Percentiles rank a stretch among this genome's conserved stretches.
These are phyloP conservation scores for Pittosporum tobira DNA, from an alignment of 129 eudicot genomes.

Conservation along the genomic window DNA sequence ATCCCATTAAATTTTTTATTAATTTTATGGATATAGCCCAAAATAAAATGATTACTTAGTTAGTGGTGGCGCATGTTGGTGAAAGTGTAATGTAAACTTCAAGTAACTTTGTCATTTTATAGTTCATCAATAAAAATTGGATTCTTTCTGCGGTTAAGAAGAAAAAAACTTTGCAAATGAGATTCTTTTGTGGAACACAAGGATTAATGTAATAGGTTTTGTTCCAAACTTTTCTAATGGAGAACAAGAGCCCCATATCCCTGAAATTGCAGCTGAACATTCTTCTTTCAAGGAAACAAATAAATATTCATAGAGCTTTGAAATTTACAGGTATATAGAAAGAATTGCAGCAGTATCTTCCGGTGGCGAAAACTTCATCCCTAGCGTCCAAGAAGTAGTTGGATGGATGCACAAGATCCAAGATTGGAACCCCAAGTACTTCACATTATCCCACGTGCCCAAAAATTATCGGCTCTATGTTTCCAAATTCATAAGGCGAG, in stretches of 20 bases:
- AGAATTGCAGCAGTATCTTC: constrained; percentile 79
- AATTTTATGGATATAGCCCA: too few relatives aligned
- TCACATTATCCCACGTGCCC: constrained; percentile 77
- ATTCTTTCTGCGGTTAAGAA: too few relatives aligned
- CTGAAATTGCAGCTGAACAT: neutral
- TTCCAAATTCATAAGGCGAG: constrained; percentile 65
- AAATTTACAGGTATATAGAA: constrained; percentile 60
- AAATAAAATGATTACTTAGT: too few relatives aligned
- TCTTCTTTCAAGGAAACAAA: neutral
- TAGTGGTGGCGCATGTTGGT: too few relatives aligned
- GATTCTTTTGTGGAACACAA: too few relatives aligned
- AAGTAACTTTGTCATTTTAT: too few relatives aligned
- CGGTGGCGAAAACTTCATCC: constrained; percentile 37
- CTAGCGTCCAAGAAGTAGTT: constrained; percentile 42
- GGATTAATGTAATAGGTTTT: too few relatives aligned
- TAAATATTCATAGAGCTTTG: neutral
- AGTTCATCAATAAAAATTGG: too few relatives aligned
- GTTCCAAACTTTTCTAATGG: neutral
- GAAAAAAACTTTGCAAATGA: too few relatives aligned
- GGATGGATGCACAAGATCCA: constrained; percentile 87
- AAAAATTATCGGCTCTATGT: constrained; percentile 47
- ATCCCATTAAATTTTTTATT: neutral
- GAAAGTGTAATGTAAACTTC: too few relatives aligned
- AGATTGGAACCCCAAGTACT: constrained; percentile 79
- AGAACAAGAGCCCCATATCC: neutral